Conservation (phyloP, 139 green algal genomes). For the Chlorella sp. region DNA sequence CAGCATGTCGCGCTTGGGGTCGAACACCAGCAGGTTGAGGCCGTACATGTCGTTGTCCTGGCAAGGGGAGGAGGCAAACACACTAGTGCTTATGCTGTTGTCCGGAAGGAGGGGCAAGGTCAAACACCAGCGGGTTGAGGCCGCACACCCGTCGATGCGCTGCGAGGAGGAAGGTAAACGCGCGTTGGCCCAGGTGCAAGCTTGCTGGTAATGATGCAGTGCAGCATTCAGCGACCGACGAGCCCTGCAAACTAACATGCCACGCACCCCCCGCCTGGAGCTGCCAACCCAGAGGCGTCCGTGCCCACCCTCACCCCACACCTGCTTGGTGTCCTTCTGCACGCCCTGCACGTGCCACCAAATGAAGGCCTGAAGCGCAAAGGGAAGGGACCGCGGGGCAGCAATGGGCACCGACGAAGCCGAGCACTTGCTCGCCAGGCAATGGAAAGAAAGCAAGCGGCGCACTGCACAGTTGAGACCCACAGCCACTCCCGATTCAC, state of each 20-base stretch:
- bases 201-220: no score
- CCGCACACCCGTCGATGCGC: background rate
- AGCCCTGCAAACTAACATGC: no score
- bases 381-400: background rate
- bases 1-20: background rate
- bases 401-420: background rate
- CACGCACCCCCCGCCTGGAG: no score
- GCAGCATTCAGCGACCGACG: no score
- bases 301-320: no score
- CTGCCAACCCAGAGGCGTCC: no score
- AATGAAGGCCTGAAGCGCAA: constrained; percentile 12
- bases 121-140: background rate
- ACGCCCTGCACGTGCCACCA: constrained; percentile 18
- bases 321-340: constrained; percentile 30
- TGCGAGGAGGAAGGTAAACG: background rate
- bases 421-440: no score
- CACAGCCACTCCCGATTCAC: background rate
- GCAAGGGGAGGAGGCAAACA: background rate
- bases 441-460: no score
- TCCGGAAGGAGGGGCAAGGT: background rate
- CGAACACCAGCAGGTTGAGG: constrained; percentile 26
- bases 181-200: no score
- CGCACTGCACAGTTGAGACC: no score
- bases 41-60: constrained; percentile 29
- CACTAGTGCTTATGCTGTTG: background rate